phyloP scores from a whole-genome alignment of 164 flowering plant genomes.

The Aristolochia californica region DNA sequence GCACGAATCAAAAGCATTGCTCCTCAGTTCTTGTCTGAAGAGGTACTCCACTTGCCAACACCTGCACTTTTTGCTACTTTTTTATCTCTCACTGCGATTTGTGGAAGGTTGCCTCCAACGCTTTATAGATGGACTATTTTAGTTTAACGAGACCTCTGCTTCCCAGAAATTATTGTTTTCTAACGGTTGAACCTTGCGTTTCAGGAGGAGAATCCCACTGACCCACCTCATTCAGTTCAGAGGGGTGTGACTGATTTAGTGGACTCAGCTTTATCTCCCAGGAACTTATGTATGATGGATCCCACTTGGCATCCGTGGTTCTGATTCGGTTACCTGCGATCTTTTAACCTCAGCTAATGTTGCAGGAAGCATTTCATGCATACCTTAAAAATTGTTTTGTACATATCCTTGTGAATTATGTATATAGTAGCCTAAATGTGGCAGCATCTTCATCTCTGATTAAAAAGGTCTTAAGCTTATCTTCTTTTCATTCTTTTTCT shows the following conservation, averaged over 20 bases:
- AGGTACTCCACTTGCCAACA: constrained; percentile 30
- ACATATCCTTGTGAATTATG: no score
- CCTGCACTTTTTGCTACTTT: neutral
- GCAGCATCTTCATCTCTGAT: no score
- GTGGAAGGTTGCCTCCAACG: constrained; percentile 2
- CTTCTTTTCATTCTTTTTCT: no score
- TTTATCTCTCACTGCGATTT: neutral
- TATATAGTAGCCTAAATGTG: no score
- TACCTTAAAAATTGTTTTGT: no score
- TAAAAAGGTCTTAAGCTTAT: no score
- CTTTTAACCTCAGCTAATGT: no score
- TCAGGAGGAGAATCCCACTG: constrained; percentile 80
- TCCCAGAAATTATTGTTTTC: no score
- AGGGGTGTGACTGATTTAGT: constrained; percentile 82
- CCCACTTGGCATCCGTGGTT: constrained; percentile 99
- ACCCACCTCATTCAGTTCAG: constrained; percentile 86
- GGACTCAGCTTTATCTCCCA: constrained; percentile 79
- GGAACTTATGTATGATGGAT: constrained; percentile 97
- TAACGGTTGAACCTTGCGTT: neutral
- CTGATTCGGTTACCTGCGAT: constrained; percentile 11
- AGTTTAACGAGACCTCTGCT: no score
- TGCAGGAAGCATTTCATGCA: no score
- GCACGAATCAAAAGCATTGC: constrained; percentile 62
- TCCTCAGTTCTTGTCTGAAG: constrained; percentile 71
- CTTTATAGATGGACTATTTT: no score